A percentile compares a stretch with the other conserved stretches of the same genome.
These are phyloP conservation scores for Pilasporangium apinafurcum DNA, from an alignment of 352 stramenopile genomes.

Conservation along the genomic window DNA sequence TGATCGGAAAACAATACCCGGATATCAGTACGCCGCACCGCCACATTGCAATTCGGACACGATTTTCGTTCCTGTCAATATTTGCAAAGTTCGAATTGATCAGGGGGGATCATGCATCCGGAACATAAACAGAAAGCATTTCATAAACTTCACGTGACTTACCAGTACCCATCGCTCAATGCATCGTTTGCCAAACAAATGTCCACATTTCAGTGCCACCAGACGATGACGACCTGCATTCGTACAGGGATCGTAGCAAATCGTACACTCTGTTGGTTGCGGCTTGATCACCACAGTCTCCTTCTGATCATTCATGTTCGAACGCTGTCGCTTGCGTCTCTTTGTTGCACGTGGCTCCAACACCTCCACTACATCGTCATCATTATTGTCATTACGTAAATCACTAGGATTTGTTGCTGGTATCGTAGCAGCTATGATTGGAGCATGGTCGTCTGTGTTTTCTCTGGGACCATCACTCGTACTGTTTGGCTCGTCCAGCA, in stretches of 20 bases:
- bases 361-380: too few species aligned
- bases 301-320: slow-evolving; percentile 8
- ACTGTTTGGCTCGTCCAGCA: too few species aligned
- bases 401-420: not conserved
- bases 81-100: not conserved
- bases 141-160: slow-evolving; percentile 1
- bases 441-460: not conserved
- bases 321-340: slow-evolving; percentile 21
- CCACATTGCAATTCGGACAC: slow-evolving; percentile 64
- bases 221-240: slow-evolving; percentile 53
- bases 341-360: not conserved
- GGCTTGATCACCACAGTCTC: slow-evolving; percentile 21
- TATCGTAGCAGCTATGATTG: not conserved
- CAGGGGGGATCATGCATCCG: too few species aligned
- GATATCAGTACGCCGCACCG: slow-evolving; percentile 45
- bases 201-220: slow-evolving; percentile 65
- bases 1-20: slow-evolving; percentile 59
- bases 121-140: too few species aligned
- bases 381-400: not conserved
- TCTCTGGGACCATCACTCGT: slow-evolving; percentile 5
- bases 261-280: slow-evolving; percentile 61
- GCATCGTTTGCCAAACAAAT: slow-evolving; percentile 69
- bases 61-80: slow-evolving; percentile 25
- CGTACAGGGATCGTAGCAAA: slow-evolving; percentile 71
- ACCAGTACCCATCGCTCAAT: slow-evolving; percentile 64